These are phyloP conservation scores for Exophiala sp. DNA, from an alignment of 2,329 filamentous ascomycete genomes.

Conservation along the genomic window DNA sequence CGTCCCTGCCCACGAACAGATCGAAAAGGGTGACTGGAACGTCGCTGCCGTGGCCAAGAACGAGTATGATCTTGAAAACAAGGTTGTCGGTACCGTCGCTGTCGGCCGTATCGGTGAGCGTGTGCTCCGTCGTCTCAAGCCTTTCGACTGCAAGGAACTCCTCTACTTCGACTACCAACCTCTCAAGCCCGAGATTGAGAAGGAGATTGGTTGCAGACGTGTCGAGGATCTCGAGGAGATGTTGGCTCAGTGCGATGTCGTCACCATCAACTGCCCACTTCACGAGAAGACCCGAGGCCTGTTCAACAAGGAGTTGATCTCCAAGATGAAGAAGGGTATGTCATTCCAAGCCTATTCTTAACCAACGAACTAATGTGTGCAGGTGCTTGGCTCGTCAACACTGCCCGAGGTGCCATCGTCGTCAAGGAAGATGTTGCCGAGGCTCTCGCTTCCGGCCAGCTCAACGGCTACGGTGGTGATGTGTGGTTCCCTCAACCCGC, in stretches of 20 bases:
- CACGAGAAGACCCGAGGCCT: slow-evolving; percentile 96
- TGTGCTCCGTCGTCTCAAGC: slow-evolving; percentile 90
- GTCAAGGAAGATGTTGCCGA: slow-evolving; percentile 98
- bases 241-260: slow-evolving; percentile 88
- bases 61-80: slow-evolving; percentile 95
- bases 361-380: slow-evolving; percentile 13
- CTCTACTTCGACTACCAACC: slow-evolving; percentile 99
- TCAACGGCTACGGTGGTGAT: slow-evolving; percentile 49
- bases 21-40: slow-evolving; percentile 86
- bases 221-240: slow-evolving; percentile 90
- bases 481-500: slow-evolving; percentile 96
- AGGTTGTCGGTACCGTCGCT: slow-evolving; percentile 95
- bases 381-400: slow-evolving; percentile 97
- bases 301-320: slow-evolving; percentile 97
- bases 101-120: slow-evolving; percentile 98
- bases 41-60: slow-evolving; percentile 96
- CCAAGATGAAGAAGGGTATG: slow-evolving; percentile 96
- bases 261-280: slow-evolving; percentile 99
- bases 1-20: slow-evolving; percentile 92
- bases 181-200: slow-evolving; percentile 76
- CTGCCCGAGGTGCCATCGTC: slow-evolving; percentile 95
- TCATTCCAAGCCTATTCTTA: slow-evolving; percentile 1
- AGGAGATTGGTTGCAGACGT: slow-evolving; percentile 90
- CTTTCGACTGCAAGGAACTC: slow-evolving; percentile 99
- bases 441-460: slow-evolving; percentile 83